Evolutionary conservation across 345 rosid species (phyloP).

Genomic region (Turritis glabra): DNA sequence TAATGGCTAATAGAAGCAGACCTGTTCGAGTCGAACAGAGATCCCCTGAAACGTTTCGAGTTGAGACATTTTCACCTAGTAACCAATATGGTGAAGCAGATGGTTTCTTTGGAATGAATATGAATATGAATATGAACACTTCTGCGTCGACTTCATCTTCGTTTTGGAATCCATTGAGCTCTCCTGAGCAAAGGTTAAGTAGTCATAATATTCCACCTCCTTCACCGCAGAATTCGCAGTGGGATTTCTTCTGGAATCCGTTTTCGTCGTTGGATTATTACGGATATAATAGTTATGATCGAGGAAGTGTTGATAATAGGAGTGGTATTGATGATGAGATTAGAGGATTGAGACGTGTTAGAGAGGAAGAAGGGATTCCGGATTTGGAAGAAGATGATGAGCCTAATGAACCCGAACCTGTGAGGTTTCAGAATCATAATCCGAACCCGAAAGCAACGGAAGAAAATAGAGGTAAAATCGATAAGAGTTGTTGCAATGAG

Average conservation of each 20-base stretch:
- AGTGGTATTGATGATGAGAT: conserved; percentile 70
- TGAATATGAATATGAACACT: conserved; percentile 40
- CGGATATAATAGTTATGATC: conserved; percentile 61
- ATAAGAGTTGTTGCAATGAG: conserved; percentile 45
- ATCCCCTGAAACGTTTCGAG: conserved; percentile 70
- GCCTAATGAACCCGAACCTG: conserved; percentile 54
- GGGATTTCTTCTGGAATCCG: conserved; percentile 99
- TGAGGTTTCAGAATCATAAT: conserved; percentile 37
- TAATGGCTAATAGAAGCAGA: conserved; percentile 67
- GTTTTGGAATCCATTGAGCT: conserved; percentile 38
- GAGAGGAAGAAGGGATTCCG: conserved; percentile 97
- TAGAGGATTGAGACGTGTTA: conserved; percentile 78
- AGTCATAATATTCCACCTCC: conserved; percentile 68
- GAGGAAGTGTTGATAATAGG: conserved; percentile 56
- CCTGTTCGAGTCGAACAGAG: conserved; percentile 78
- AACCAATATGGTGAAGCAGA: conserved; percentile 49
- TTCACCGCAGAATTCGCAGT: conserved; percentile 86
- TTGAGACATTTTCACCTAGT: conserved; percentile 65
- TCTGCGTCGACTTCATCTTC: conserved; percentile 29
- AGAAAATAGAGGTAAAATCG: conserved; percentile 39
- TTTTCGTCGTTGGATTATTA: conserved; percentile 87
- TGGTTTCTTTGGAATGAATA: conserved; percentile 65
- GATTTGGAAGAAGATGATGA: conserved; percentile 84
- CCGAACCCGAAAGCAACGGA: conserved; percentile 32
- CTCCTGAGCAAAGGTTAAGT: conserved; percentile 45